Conservation (phyloP, 352 stramenopile genomes). For the Hyaloperonospora arabidopsidis region DNA sequence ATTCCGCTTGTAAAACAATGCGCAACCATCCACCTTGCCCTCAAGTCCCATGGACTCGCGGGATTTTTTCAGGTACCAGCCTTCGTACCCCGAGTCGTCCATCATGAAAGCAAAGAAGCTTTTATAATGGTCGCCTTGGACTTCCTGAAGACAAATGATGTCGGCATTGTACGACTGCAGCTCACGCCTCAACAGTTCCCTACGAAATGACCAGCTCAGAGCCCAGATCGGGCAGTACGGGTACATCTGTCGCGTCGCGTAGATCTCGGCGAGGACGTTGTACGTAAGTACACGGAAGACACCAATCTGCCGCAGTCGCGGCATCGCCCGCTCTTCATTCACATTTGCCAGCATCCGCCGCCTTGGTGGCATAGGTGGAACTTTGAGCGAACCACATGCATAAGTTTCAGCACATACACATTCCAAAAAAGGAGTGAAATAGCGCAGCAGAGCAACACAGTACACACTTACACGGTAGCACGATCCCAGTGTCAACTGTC, state of each 20-base stretch:
- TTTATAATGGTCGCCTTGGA: conserved; percentile 98
- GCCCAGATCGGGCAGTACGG: conserved; percentile 96
- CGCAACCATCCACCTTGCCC: conserved; percentile 97
- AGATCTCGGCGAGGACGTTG: conserved; percentile 90
- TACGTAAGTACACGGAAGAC: conserved; percentile 85
- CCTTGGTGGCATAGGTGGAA: conserved; percentile 62
- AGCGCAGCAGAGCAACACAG: conserved; percentile 19
- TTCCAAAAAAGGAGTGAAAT: conserved; percentile 2
- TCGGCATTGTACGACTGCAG: conserved; percentile 90
- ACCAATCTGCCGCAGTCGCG: conserved; percentile 68
- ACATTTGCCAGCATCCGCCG: conserved; percentile 80
- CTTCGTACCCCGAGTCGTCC: conserved; percentile 92
- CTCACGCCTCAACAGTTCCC: conserved; percentile 86
- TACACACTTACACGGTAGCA: conserved; percentile 71
- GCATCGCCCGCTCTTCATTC: conserved; percentile 64
- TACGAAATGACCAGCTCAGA: conserved; percentile 94
- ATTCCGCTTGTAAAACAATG: conserved; percentile 95
- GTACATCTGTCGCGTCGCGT: conserved; percentile 90
- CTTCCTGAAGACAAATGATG: conserved; percentile 96
- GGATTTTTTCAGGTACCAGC: conserved; percentile 98
- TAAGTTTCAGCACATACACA: conserved; percentile 21
- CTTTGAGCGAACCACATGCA: conserved; percentile 33
- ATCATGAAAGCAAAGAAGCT: conserved; percentile 94
- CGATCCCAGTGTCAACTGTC: conserved; percentile 76
- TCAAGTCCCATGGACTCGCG: conserved; percentile 94